Percentiles rank a stretch among this genome's conserved stretches.
These are phyloP conservation scores for Przewalskia tangutica DNA, from an alignment of 257 asterid species.

Conservation along the genomic window DNA sequence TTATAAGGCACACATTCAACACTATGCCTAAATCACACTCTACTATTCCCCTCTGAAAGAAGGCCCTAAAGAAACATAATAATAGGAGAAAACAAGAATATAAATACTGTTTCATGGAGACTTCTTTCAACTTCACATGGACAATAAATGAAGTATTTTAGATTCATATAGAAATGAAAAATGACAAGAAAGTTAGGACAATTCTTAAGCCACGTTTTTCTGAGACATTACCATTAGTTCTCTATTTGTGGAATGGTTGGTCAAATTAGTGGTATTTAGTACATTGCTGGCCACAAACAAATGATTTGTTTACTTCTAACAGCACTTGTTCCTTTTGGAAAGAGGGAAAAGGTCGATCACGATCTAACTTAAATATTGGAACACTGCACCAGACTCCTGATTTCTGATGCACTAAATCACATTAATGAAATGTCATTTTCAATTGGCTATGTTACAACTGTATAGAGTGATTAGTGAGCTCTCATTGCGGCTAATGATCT, in stretches of 20 bases:
- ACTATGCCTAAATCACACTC: neutral
- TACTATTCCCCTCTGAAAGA: neutral
- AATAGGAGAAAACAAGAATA: neutral
- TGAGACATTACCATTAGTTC: neutral
- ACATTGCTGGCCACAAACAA: neutral
- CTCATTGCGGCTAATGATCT: neutral
- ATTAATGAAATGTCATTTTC: neutral
- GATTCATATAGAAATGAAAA: neutral
- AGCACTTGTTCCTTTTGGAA: neutral
- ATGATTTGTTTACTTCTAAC: neutral
- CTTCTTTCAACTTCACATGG: neutral
- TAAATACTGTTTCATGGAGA: neutral
- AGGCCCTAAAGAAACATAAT: neutral
- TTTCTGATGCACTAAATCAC: neutral
- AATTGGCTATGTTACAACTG: conserved; percentile 2
- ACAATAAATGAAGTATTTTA: neutral
- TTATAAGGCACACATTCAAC: neutral
- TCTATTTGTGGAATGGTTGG: neutral
- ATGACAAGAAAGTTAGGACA: neutral
- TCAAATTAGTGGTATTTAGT: neutral
- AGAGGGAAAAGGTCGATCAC: neutral
- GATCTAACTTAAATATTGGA: neutral
- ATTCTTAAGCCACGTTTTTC: neutral
- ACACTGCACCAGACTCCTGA: neutral
- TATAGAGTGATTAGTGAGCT: neutral